These are phyloP conservation scores for Phytophthora fragariae DNA, from an alignment of 352 stramenopile genomes.

Conservation along the genomic window DNA sequence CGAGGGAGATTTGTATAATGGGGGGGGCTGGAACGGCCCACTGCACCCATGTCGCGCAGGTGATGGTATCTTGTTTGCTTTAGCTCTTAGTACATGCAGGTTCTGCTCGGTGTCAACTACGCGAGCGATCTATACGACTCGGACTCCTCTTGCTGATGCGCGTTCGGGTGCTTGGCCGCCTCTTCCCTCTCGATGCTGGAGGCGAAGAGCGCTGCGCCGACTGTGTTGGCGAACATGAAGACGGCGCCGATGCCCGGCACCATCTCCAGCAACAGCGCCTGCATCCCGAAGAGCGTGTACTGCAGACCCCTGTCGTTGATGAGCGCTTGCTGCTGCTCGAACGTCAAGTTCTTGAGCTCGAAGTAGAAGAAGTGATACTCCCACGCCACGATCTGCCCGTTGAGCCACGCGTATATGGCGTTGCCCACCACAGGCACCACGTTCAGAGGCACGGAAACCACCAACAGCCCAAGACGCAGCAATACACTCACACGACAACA, in stretches of 20 bases:
- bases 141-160: constrained; percentile 21
- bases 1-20: constrained; percentile 7
- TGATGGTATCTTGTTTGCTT: constrained; percentile 10
- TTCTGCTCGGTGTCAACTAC: constrained; percentile 1
- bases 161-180: constrained; percentile 20
- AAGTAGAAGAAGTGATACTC: constrained; percentile 76
- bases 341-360: constrained; percentile 57
- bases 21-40: too few relatives aligned
- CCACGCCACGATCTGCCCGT: constrained; percentile 60
- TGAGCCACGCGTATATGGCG: constrained; percentile 59
- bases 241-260: constrained; percentile 56
- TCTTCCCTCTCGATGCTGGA: constrained; percentile 59
- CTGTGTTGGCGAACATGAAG: constrained; percentile 70
- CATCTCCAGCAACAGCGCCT: constrained; percentile 65
- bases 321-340: constrained; percentile 56
- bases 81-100: constrained; percentile 3
- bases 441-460: constrained; percentile 61
- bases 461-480: constrained; percentile 49
- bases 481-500: constrained; percentile 59
- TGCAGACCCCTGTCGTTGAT: constrained; percentile 49
- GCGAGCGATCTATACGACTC: constrained; percentile 29
- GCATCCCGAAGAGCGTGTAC: constrained; percentile 64
- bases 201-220: constrained; percentile 63
- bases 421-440: constrained; percentile 63
- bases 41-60: background rate